These are phyloP conservation scores for Bondarzewia mesenterica DNA, from an alignment of 1,284 basidiomycete species.

Conservation along the genomic window DNA sequence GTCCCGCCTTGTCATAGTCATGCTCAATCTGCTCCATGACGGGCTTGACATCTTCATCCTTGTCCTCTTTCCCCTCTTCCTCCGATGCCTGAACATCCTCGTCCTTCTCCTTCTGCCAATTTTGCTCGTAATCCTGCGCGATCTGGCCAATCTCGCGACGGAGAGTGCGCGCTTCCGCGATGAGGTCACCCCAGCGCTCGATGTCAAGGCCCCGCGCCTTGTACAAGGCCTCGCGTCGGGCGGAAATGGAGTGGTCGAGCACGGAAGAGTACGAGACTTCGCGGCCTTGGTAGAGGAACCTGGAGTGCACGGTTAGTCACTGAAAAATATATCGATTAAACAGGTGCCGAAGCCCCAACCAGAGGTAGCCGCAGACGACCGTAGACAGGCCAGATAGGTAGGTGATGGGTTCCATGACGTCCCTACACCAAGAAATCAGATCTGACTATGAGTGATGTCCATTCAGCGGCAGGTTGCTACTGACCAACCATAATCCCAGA, in stretches of 20 bases:
- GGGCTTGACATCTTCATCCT: too few relatives aligned
- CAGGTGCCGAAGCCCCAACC: neutral
- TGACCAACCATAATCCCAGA: conserved; percentile 54
- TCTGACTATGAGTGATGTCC: too few relatives aligned
- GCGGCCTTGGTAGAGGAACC: conserved; percentile 57
- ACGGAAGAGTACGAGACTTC: conserved; percentile 65
- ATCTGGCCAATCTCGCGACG: conserved; percentile 49
- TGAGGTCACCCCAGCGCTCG: conserved; percentile 50
- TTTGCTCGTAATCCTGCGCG: conserved; percentile 53
- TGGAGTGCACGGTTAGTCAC: conserved; percentile 15
- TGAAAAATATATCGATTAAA: conserved; percentile 1
- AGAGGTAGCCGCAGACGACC: conserved; percentile 52
- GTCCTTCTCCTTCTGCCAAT: conserved; percentile 19
- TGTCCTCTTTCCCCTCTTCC: neutral
- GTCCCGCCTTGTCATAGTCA: too few relatives aligned
- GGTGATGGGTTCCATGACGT: conserved; percentile 65
- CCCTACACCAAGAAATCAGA: conserved; percentile 35
- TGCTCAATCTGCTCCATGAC: too few relatives aligned
- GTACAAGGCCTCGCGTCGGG: conserved; percentile 50
- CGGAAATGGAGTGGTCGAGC: conserved; percentile 45
- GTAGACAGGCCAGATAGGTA: conserved; percentile 54
- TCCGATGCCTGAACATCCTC: neutral
- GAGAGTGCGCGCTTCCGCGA: conserved; percentile 41
- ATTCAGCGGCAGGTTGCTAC: conserved; percentile 9
- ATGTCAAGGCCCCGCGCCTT: conserved; percentile 53